Base-by-base conservation (phyloP, 2,329 filamentous ascomycete species). In the Colletotrichum sp. region DNA sequence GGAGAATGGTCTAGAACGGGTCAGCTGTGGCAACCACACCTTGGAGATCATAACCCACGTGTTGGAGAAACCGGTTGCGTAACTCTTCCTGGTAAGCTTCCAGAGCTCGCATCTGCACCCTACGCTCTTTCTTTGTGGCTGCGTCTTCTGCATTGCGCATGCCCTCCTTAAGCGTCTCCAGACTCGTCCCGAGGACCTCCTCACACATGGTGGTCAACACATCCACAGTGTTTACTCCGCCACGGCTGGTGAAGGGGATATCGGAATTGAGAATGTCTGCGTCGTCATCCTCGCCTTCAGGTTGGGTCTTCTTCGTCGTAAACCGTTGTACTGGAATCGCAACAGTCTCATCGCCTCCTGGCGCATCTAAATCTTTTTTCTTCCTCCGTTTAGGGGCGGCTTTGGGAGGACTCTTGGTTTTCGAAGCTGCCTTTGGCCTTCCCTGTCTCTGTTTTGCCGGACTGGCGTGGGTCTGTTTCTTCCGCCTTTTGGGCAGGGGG, bases 281-380 rank as follows among this genome's bases (percentile, higher is more conserved):
- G 24, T 86, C 84, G 10, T 83, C 82, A 5, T 82, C 82, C 5
- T 88, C 87, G 52, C 86, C 85, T 6, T 87, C 85, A 15, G 84
- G 84, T 52, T 52, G 44, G 21, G 81, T 83, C 5, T 83, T 83
- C 36, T 85, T 85, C 68, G 86, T 86, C n/a, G 89, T 90, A 79
- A 92, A 92, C 15, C 92, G 88, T 80, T 93, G 91, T 0, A 93
- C 90, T 2, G 87, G 89, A n/a, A 93, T 87, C 8, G 91, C 89
- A 59, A 93, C 85, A 3, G 82, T 81, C 7, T 78, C 78, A 24
- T 79, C 72, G 44, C 16, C 44, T 18, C 32, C 64, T 28, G 34
- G 12, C 7, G n/a, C 44, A 12, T 78, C 75, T 15, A 57, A 9
- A 49, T 72, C 49, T 18, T 71, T 68, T 59, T 80, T 81, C 8